These are phyloP conservation scores for Naganishia randhawae DNA, from an alignment of 768 basidiomycete genomes.

Conservation along the genomic window DNA sequence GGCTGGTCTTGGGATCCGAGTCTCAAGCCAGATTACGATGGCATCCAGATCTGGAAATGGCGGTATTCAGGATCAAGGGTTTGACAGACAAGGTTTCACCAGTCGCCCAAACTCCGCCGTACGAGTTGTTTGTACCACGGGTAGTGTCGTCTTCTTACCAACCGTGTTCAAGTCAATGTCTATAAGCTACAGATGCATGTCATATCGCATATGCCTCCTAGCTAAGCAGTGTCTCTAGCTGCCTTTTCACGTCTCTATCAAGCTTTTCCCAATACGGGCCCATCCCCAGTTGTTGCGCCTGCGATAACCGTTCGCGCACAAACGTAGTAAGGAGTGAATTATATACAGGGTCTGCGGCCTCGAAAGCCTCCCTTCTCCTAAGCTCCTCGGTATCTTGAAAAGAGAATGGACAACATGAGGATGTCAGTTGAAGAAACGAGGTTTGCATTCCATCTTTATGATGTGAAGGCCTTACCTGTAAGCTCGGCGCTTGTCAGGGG, in stretches of 20 bases:
- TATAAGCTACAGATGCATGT: not conserved
- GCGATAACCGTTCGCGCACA: constrained; percentile 25
- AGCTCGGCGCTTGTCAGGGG: constrained; percentile 13
- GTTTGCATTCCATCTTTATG: not conserved
- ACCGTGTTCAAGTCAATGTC: not conserved
- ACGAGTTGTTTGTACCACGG: not conserved
- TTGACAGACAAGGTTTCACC: no score
- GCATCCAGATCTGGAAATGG: constrained; percentile 74
- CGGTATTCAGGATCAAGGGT: not conserved
- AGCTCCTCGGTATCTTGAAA: constrained; percentile 22
- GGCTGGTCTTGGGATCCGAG: constrained; percentile 58
- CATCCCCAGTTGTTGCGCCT: constrained; percentile 40
- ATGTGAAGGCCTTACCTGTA: not conserved
- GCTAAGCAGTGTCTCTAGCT: constrained; percentile 22
- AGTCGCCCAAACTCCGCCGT: no score
- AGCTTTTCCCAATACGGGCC: constrained; percentile 47
- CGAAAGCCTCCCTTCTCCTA: constrained; percentile 19
- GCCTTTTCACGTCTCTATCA: constrained; percentile 32
- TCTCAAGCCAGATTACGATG: constrained; percentile 66
- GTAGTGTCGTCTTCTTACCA: not conserved
- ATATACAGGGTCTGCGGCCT: constrained; percentile 22
- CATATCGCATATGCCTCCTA: not conserved
- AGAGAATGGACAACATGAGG: not conserved
- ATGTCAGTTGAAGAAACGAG: not conserved
- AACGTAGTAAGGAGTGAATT: constrained; percentile 10